Evolutionary conservation across 1,284 basidiomycete species (phyloP), one percentile per base, ranked within the genome.

Genomic region (Mrakiaceae sp.): DNA sequence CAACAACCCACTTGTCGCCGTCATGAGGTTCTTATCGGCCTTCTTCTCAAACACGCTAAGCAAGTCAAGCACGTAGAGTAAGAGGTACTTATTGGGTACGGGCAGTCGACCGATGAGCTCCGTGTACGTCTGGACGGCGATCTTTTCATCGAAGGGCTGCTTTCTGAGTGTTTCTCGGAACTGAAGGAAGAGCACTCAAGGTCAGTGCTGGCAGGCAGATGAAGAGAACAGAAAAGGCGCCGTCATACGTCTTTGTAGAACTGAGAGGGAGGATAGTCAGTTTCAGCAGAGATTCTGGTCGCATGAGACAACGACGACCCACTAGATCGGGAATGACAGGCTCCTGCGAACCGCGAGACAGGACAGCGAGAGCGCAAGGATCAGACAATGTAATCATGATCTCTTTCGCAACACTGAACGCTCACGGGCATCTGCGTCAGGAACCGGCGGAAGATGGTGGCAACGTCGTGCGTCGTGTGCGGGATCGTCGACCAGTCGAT

Each of bases 1-100:
- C 51, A 14, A 14, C 14, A 5, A 8, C 47, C 27, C 16, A 47
- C 12, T 52, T 39, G 42, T 57, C 12, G 94, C 88, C 1, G 88
- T 94, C 95, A 98, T 98, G 57, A 94, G 79, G 74, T 98, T 98
- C 78, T 87, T 88, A 70, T 93, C 88, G 42, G 86, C 84, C 74
- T 91, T 92, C 66, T 87, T 84, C 2, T 91, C 87, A 77, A 98
- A 97, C 7, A 98, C 92, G 58, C 91, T 92, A 58, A 98, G 80
- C 39, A 98, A 82, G 75, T 98, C 95, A 67, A 98, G 83, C 47
- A 98, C 90, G 75, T 98, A 98, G 64, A 98, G 85, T 43, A 98
- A 81, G 39, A 98, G 84, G 74, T 94, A 96, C 74, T 95, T 92
- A 70, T 96, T 95, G 47, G 88, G 83, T 14, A 84, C 84, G 0